phyloP scores from a whole-genome alignment of 192 early-diverging fungal species.

The Rhizophagus clarus region DNA sequence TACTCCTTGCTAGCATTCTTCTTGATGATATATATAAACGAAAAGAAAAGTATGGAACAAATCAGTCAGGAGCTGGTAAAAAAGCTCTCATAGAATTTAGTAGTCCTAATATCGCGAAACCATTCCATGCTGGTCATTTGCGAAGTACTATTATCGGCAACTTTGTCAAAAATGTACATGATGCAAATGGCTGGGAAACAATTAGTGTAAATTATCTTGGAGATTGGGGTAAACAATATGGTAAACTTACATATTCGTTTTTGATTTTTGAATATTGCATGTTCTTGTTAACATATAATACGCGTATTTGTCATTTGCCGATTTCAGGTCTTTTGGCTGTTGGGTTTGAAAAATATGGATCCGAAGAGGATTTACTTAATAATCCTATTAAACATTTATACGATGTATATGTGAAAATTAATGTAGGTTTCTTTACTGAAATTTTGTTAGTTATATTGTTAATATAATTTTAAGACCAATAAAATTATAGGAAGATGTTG shows the following conservation, averaged over 20 bases:
- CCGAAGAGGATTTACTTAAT: conserved; percentile 71
- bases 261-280: not conserved
- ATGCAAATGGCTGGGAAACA: conserved; percentile 89
- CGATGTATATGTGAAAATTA: conserved; percentile 91
- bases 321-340: conserved; percentile 79
- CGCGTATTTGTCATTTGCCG: not conserved
- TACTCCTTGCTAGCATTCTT: conserved; percentile 53
- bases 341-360: conserved; percentile 81
- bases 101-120: conserved; percentile 98
- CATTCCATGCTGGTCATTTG: conserved; percentile 97
- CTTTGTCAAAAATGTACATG: conserved; percentile 81
- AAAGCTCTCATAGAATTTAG: conserved; percentile 89
- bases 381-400: conserved; percentile 93
- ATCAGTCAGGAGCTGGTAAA: conserved; percentile 69
- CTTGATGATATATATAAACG: conserved; percentile 55
- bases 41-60: conserved; percentile 64
- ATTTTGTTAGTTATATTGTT: too few species aligned
- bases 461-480: too few species aligned
- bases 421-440: conserved; percentile 48
- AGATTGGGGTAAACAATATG: conserved; percentile 99
- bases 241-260: conserved; percentile 43
- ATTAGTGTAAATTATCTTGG: conserved; percentile 96
- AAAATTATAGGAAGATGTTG: conserved; percentile 58
- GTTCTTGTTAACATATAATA: conserved; percentile 11
- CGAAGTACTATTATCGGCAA: conserved; percentile 97